Evolutionary conservation across 192 early-diverging fungal species (phyloP), one percentile per base, ranked within the genome.

Genomic region (Backusella tuberculispora): DNA sequence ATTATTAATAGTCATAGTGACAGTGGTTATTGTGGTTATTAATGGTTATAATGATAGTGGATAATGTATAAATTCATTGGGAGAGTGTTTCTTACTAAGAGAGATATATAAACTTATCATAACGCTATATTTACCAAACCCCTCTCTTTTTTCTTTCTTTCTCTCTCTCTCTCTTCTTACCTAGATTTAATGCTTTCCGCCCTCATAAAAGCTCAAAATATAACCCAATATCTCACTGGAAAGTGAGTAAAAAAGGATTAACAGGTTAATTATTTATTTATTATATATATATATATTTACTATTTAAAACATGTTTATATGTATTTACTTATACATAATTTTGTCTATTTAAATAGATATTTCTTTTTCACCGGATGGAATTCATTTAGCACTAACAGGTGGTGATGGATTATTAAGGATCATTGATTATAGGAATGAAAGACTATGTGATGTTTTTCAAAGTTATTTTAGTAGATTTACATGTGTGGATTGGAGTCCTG

Each of bases 401-500:
- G 74, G 90, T 73, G 96, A 97, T 81, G 98, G 98, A 4, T 69
- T 69, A 12, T 78, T 99, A 68, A 88, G 90, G 5, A 85, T 99
- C 12, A 83, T 97, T 47, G 90, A 99, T 79, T 92, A 90, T 65
- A 69, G 77, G 4, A 71, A 82, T 6, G 96, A 97, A 76, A 80
- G 84, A 73, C 75, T 97, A n/a, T 75, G 87, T 63, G 95, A 97
- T 81, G 91, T 92, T 0, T 97, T 93, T 70, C 76, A 74, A 38
- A 88, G 90, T 34, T 98, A 95, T 74, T 98, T 95, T 88, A 96
- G 95, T 66, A 93, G 92, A 0, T 77, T 99, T 15, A 86, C 84
- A 6, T 98, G 96, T 78, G 90, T 93, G 12, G 88, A 89, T n/a
- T 99, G 95, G 95, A 96, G 95, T 74, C 93, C 92, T 6, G 96